These are phyloP conservation scores for Solanum lignicaule DNA, from an alignment of 257 asterid genomes.

Conservation along the genomic window DNA sequence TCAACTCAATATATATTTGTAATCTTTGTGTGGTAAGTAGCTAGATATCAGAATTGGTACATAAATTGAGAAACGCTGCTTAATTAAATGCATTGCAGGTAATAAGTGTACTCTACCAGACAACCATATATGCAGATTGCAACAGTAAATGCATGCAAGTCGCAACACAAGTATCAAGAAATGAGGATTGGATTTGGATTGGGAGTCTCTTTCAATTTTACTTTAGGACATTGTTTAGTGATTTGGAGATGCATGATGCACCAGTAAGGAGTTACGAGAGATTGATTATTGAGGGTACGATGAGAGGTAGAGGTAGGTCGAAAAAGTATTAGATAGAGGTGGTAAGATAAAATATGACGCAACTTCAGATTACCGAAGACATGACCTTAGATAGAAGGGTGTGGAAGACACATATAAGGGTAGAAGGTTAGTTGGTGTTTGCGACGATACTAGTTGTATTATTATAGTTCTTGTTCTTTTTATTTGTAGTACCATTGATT, in stretches of 20 bases:
- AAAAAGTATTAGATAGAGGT: background rate
- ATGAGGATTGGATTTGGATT: background rate
- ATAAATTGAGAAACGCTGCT: background rate
- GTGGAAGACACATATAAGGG: background rate
- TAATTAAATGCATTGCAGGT: background rate
- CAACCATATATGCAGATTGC: background rate
- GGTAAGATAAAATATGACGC: background rate
- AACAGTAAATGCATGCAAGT: background rate
- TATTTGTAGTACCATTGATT: background rate
- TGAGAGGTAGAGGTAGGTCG: background rate
- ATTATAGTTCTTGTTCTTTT: too few species aligned
- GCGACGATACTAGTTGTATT: background rate
- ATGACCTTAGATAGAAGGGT: background rate
- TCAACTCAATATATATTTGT: background rate
- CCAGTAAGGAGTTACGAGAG: background rate
- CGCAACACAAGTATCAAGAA: background rate
- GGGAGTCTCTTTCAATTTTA: background rate
- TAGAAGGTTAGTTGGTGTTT: background rate
- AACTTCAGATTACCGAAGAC: too few species aligned
- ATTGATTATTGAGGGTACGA: too few species aligned
- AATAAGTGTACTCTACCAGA: background rate
- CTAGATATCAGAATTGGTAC: background rate
- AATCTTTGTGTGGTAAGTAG: background rate
- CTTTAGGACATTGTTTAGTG: background rate
- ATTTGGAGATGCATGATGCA: background rate